Evolutionary conservation across 2,329 filamentous ascomycete genomes (phyloP).

Genomic region (Cladosporium halotolerans): DNA sequence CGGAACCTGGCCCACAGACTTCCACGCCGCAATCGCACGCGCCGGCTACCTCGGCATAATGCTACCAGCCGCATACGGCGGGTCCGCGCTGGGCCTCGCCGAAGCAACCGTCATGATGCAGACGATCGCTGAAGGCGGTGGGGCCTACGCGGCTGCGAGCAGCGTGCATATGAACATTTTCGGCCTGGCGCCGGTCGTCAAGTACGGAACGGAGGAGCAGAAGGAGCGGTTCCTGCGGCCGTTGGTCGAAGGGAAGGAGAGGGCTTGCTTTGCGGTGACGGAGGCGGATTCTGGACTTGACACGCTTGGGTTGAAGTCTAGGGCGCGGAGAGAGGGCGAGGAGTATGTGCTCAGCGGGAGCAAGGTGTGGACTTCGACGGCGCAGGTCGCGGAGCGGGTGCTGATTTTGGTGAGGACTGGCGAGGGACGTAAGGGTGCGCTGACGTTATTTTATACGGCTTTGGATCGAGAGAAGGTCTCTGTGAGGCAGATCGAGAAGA

Average conservation of each 20-base stretch:
- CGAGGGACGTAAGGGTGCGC: conserved; percentile 25
- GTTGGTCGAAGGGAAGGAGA: conserved; percentile 35
- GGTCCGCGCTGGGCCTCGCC: conserved; percentile 36
- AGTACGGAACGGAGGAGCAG: conserved; percentile 40
- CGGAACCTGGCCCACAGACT: conserved; percentile 36
- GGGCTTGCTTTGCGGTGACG: conserved; percentile 40
- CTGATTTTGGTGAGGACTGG: conserved; percentile 38
- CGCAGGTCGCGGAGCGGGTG: conserved; percentile 40
- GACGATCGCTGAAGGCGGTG: conserved; percentile 41
- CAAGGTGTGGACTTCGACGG: conserved; percentile 43
- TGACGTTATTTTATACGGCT: conserved; percentile 43
- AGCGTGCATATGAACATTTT: conserved; percentile 46
- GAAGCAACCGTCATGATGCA: conserved; percentile 45
- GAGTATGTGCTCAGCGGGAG: conserved; percentile 34
- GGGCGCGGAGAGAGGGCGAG: conserved; percentile 31
- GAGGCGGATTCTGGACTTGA: conserved; percentile 41
- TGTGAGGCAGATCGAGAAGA: conserved; percentile 41
- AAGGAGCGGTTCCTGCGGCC: conserved; percentile 35
- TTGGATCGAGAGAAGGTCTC: conserved; percentile 33
- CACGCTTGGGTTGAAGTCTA: conserved; percentile 36
- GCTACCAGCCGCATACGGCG: conserved; percentile 38
- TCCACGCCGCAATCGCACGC: conserved; percentile 35
- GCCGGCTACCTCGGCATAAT: conserved; percentile 43
- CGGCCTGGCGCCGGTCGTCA: conserved; percentile 40
- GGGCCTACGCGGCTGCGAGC: conserved; percentile 37